Conservation (phyloP, 441 rosid species). For the Jatropha multifida region DNA sequence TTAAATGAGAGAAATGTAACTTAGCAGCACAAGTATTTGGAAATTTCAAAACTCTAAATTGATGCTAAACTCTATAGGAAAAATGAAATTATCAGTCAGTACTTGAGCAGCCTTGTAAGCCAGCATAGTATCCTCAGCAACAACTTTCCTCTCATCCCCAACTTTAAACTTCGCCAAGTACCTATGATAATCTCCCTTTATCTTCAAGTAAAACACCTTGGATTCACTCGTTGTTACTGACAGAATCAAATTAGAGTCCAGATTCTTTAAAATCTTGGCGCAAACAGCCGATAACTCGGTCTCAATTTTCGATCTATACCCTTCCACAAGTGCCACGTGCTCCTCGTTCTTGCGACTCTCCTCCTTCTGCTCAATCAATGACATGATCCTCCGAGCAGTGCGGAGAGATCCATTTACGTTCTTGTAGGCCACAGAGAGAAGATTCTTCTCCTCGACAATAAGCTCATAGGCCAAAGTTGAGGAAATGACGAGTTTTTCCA, state of each 20-base stretch:
- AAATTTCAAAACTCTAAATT: not conserved
- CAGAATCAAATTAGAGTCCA: slow-evolving; percentile 68
- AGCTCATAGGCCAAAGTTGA: not conserved
- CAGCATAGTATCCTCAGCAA: slow-evolving; percentile 86
- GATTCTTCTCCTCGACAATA: not conserved
- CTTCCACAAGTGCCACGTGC: slow-evolving; percentile 66
- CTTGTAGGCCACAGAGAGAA: not conserved
- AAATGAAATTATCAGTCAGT: not conserved
- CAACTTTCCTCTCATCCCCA: slow-evolving; percentile 79
- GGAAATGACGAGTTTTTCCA: not conserved
- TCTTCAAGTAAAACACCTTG: slow-evolving; percentile 81
- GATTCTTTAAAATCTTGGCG: slow-evolving; percentile 56
- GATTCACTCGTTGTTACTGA: slow-evolving; percentile 75
- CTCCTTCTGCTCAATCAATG: not conserved
- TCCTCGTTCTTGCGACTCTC: slow-evolving; percentile 53
- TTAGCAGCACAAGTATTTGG: not conserved
- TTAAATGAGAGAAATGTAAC: too few relatives aligned
- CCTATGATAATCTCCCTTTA: slow-evolving; percentile 85
- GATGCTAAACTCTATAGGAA: not conserved
- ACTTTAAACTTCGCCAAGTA: slow-evolving; percentile 79
- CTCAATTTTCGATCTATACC: slow-evolving; percentile 83
- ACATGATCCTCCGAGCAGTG: slow-evolving; percentile 6
- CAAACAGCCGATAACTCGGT: slow-evolving; percentile 66
- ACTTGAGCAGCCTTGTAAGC: slow-evolving; percentile 89
- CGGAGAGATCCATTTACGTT: not conserved